Evolutionary conservation across 352 stramenopile species (phyloP), one percentile per base, ranked within the genome.

Genomic region (Phytophthora cajani): DNA sequence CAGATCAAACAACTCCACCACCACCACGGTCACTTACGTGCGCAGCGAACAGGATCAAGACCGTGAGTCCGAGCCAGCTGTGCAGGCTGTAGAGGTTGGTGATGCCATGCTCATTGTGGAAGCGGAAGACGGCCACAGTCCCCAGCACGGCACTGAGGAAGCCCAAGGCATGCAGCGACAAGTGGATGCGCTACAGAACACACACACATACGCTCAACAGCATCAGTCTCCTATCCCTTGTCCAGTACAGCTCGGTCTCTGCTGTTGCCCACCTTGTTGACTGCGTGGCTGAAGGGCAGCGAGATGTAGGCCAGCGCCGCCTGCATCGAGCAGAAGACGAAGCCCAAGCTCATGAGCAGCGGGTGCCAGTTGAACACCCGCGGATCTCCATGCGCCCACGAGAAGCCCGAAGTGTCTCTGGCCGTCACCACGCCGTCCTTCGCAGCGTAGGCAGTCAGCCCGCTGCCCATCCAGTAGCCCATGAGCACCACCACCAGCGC

Each of bases 341-440:
- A 88, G 36, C 88, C 89, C 50, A 95, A 78, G 49, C 80, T 89
- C 89, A 96, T 96, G 78, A 97, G 78, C 55, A 94, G 56, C 53
- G 89, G 89, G 71, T 97, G 89, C 88, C 89, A 97, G 59, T 94
- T 94, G 73, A 97, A 97, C 52, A 97, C 87, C 27, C 67, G 75
- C 12, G 62, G 76, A 61, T 94, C 85, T 23, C 77, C 80, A 30
- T 79, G 65, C 40, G 53, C 76, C 84, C 86, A 94, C 16, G 85
- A 85, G 67, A 94, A 97, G 5, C 89, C 89, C 5, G 84, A 75
- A n/a, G 84, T 75, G 30, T 74, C 58, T 63, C 46, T 87, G 30
- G 58, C 63, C 27, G 72, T 80, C 32, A 96, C 82, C 14, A 74
- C 21, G 17, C 79, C 72, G 55, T 78, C 82, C 0, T 61, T 65